These are phyloP conservation scores for Hirsutella minnesotensis DNA, from an alignment of 2,329 filamentous ascomycete species.

Conservation along the genomic window DNA sequence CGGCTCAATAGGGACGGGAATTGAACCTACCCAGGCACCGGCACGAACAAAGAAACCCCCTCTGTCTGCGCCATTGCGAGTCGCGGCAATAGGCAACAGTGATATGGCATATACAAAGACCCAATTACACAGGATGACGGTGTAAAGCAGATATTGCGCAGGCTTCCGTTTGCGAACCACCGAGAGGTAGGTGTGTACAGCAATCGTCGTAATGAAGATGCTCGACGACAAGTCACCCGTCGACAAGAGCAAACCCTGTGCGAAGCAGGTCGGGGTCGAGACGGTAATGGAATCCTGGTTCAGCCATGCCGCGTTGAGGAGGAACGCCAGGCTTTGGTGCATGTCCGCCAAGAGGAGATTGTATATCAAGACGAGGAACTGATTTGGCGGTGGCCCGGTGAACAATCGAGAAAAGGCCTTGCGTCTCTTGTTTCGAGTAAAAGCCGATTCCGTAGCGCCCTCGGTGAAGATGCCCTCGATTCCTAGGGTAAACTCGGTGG, in stretches of 20 bases:
- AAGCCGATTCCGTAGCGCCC: conserved; percentile 3
- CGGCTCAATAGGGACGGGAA: not conserved
- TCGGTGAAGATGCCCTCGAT: conserved; percentile 22
- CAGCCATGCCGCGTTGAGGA: conserved; percentile 51
- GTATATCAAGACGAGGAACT: conserved; percentile 58
- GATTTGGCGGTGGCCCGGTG: conserved; percentile 39
- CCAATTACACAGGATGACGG: conserved; percentile 39
- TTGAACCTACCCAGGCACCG: conserved; percentile 43
- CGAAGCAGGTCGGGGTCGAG: conserved; percentile 41
- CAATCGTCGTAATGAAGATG: conserved; percentile 55
- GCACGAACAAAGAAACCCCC: conserved; percentile 51
- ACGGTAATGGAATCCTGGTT: conserved; percentile 39
- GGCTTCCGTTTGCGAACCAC: conserved; percentile 45
- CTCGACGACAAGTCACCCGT: conserved; percentile 55
- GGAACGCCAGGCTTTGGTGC: conserved; percentile 51
- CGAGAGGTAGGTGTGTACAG: conserved; percentile 52
- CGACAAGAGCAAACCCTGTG: conserved; percentile 58
- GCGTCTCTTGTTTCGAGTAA: conserved; percentile 9
- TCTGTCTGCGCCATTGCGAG: conserved; percentile 24
- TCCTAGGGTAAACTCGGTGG: conserved; percentile 20
- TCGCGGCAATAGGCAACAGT: conserved; percentile 34
- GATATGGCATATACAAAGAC: conserved; percentile 45
- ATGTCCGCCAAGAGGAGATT: conserved; percentile 59
- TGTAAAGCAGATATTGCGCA: conserved; percentile 36
- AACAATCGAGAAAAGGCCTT: not conserved